These are phyloP conservation scores for Flaveria linearis DNA, from an alignment of 129 eudicot species.

Conservation along the genomic window DNA sequence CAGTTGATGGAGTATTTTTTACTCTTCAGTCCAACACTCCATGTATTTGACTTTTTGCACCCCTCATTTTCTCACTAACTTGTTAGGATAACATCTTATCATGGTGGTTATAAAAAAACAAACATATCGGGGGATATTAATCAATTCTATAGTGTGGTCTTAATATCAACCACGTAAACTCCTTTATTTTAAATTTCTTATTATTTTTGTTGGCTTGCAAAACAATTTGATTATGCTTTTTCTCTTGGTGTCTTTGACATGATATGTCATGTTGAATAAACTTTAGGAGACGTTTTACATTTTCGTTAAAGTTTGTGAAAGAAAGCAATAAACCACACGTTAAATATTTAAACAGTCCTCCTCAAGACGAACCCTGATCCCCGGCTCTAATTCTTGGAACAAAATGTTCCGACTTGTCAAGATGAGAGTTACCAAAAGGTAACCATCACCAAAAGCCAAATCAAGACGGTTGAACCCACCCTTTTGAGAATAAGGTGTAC, in stretches of 20 bases:
- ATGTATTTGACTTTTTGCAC: conserved; percentile 32
- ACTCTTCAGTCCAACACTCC: conserved; percentile 34
- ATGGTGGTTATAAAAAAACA: neutral
- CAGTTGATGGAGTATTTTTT: conserved; percentile 22
- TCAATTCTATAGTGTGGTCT: neutral
- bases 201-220: neutral
- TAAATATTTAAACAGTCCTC: neutral
- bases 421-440: neutral
- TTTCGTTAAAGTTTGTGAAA: neutral
- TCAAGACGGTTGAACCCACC: neutral
- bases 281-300: neutral
- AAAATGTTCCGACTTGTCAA: neutral
- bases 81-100: conserved; percentile 8
- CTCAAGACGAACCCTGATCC: neutral
- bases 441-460: neutral
- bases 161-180: neutral
- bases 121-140: neutral
- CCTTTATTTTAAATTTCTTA: neutral
- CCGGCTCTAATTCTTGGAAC: neutral
- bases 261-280: neutral
- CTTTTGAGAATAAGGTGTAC: neutral
- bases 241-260: neutral
- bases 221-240: neutral
- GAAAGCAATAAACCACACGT: neutral
- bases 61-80: conserved; percentile 19